Evolutionary conservation across 495 filamentous ascomycete species (phyloP).

Genomic region (Aspergillus indologenus): DNA sequence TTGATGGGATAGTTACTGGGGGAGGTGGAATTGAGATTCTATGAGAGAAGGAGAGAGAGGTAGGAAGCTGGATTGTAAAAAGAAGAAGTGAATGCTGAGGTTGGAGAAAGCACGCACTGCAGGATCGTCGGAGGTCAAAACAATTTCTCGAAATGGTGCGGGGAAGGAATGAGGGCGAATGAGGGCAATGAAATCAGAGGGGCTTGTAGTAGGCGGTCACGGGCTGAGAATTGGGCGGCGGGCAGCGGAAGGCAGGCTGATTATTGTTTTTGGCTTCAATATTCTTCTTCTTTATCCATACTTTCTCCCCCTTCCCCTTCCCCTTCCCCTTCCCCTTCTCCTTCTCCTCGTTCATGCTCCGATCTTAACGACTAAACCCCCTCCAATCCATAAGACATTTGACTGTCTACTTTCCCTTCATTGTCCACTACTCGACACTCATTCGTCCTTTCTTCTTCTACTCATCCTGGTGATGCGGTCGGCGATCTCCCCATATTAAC

Average conservation of each 20-base stretch:
- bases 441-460: not conserved
- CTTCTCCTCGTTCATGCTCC: not conserved
- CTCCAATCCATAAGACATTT: not conserved
- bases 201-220: constrained; percentile 23
- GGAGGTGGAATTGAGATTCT: not conserved
- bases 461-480: constrained; percentile 22
- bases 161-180: constrained; percentile 1
- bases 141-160: constrained; percentile 6
- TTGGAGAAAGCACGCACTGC: constrained; percentile 4
- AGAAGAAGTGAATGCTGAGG: not conserved
- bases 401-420: constrained; percentile 6
- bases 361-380: no score
- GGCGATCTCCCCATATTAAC: constrained; percentile 7
- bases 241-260: not conserved
- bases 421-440: not conserved
- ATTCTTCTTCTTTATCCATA: not conserved
- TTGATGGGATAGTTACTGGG: not conserved
- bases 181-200: constrained; percentile 14
- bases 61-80: no score
- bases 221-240: constrained; percentile 15
- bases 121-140: no score
- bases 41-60: not conserved
- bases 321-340: not conserved
- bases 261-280: not conserved
- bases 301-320: not conserved